Base-by-base conservation (phyloP, 352 stramenopile genomes). In the Phytopythium mirpurense region DNA sequence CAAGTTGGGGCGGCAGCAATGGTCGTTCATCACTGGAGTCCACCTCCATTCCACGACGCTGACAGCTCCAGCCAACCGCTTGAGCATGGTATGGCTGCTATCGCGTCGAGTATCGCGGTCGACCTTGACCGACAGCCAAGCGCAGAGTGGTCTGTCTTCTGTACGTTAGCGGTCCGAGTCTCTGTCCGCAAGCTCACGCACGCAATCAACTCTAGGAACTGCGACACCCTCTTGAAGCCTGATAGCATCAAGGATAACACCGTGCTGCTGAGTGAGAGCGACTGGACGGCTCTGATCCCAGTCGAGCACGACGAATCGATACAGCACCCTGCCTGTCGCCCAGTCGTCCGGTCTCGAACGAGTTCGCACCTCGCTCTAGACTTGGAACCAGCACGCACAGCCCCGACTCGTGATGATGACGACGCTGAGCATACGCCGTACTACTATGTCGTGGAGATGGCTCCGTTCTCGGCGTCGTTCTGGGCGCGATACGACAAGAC, bases 401-500 rank as follows among this genome's bases (percentile, higher is more conserved):
- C 14, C 19, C 10, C 19, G 6, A 2, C 2, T 3, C 40, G 11
- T n/a, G n/a, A n/a, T n/a, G 3, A 9, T 3, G 6, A 2, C 3
- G 40, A 8, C 8, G 11, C 1, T 21, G 40, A 45, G 40, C 19
- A 27, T 2, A 59, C 64, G 3, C 74, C 77, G 8, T 85, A 83
- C 27, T 87, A 76, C 51, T 88, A 75, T 46, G 51, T 84, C 10
- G 68, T 92, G 10, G 78, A 92, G 53, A 51, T 89, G 24, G 81
- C 78, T 6, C 59, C 54, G 0, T 92, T 90, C 54, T 73, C 72
- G 5, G 58, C 76, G 54, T 83, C 78, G 5, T 92, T 90, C 53
- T 92, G 81, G 81, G 49, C 68, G 11, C 70, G 81, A 16, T 92
- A 92, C 56, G 80, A 90, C 41, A 71, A 67, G 37, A 86, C 78